Percentiles rank a stretch among this genome's conserved stretches.
Evolutionary conservation across 2,329 filamentous ascomycete genomes (phyloP).

Genomic region (Exophiala sp.): DNA sequence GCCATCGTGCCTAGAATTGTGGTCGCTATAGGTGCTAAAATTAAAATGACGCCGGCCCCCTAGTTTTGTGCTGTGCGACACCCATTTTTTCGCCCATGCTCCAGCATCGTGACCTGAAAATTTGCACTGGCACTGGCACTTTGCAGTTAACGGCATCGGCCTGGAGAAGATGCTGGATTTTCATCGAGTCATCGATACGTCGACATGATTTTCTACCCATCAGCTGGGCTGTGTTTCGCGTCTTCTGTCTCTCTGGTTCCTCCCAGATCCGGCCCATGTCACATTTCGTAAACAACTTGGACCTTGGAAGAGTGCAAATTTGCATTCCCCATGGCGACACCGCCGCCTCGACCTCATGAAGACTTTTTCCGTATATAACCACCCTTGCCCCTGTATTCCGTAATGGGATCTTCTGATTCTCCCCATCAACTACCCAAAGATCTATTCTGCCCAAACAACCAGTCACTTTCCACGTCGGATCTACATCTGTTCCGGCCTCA

Average conservation of each 20-base stretch:
- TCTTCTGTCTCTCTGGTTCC: background rate
- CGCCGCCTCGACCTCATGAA: background rate
- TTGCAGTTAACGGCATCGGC: slow-evolving; percentile 25
- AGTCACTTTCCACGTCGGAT: background rate
- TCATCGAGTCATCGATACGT: slow-evolving; percentile 15
- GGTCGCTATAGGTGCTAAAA: background rate
- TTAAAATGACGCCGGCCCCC: slow-evolving; percentile 8
- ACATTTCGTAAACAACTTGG: slow-evolving; percentile 1
- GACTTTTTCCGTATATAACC: slow-evolving; percentile 2
- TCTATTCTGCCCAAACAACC: background rate
- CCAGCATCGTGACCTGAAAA: slow-evolving; percentile 23
- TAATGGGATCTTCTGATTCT: background rate
- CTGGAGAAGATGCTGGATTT: slow-evolving; percentile 13
- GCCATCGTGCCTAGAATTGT: background rate
- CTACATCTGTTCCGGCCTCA: too few relatives aligned
- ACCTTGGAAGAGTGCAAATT: slow-evolving; percentile 4
- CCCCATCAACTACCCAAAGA: background rate
- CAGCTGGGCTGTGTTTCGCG: background rate
- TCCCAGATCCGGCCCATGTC: background rate
- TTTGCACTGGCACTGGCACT: slow-evolving; percentile 22
- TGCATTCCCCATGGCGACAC: slow-evolving; percentile 1
- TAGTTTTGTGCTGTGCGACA: background rate
- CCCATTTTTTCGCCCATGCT: background rate
- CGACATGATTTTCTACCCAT: background rate
- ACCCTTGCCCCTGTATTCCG: background rate